Evolutionary conservation across 2,329 filamentous ascomycete genomes (phyloP), one percentile per base, ranked within the genome.

Genomic region (Ilyonectria mors-panacis): DNA sequence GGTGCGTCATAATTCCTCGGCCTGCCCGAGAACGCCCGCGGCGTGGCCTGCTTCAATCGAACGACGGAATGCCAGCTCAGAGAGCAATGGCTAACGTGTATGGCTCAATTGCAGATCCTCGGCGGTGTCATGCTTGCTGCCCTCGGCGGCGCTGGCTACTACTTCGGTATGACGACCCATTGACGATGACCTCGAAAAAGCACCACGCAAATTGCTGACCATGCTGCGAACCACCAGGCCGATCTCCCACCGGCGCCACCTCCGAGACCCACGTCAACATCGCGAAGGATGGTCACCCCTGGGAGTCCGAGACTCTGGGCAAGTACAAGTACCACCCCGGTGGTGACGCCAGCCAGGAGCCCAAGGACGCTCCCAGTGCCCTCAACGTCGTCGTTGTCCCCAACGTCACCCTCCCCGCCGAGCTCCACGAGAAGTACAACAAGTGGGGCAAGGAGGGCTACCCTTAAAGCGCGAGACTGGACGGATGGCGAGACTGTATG

Each of bases 381-480:
- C 85, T 99, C 84, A 97, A 99, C 88, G 93, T 93, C 72, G 95
- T 98, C 76, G 92, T 99, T 80, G 88, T 99, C 62, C 96, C 96
- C 78, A 92, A 97, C 79, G 95, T 99, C 79, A 96, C 92, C 79
- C 87, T 98, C 75, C 95, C 96, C 79, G 94, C 92, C 94, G 88
- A 92, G 78, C 90, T 98, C 72, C 96, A 99, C 86, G 96, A 99
- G 77, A 93, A 92, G 86, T 98, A 92, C 91, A 99, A 99, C 93
- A 99, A 99, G 89, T 98, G 94, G 91, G 96, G 96, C 83, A 98
- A 98, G 91, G 96, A 98, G 75, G 95, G 94, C 76, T 98, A 93
- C 85, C 82, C 82, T 75, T 93, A 86, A 80, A 66, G 33, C 58
- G 51, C 56, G 53, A 64, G 45, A 67, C 30, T 59, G 44, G 39